Percentiles rank a stretch among this genome's conserved stretches.
phyloP scores from a whole-genome alignment of 495 filamentous ascomycete genomes.

The Penicillium flavigenum region DNA sequence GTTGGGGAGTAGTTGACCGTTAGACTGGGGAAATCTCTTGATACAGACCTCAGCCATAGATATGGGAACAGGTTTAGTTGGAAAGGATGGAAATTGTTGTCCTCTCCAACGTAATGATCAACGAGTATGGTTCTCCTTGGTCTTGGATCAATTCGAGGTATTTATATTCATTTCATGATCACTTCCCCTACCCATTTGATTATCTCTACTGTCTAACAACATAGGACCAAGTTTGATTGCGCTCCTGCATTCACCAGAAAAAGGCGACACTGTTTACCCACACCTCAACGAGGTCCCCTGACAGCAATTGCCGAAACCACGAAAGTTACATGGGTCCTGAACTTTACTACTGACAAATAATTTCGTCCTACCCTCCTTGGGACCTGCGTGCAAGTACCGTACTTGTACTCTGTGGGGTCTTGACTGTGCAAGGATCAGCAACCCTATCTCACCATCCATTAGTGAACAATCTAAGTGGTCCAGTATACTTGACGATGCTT shows the following conservation, averaged over 20 bases:
- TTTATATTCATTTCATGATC: slow-evolving; percentile 1
- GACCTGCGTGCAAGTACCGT: slow-evolving; percentile 6
- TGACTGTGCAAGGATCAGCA: neutral
- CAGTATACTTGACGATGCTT: neutral
- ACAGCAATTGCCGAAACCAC: slow-evolving; percentile 5
- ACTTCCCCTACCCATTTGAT: neutral
- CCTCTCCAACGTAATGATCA: neutral
- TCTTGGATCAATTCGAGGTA: neutral
- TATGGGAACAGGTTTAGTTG: too few relatives aligned
- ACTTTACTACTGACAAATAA: slow-evolving; percentile 12
- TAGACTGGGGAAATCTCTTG: slow-evolving; percentile 17
- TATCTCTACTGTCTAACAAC: neutral
- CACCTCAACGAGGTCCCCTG: neutral
- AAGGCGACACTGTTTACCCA: neutral
- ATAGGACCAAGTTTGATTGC: slow-evolving; percentile 5
- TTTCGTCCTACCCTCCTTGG: slow-evolving; percentile 20
- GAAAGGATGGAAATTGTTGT: neutral
- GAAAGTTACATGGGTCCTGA: slow-evolving; percentile 27
- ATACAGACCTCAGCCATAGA: neutral
- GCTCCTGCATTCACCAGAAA: slow-evolving; percentile 1
- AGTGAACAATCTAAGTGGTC: neutral
- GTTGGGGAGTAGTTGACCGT: slow-evolving; percentile 7
- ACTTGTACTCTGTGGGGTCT: neutral
- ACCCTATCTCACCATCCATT: neutral
- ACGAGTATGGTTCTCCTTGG: neutral